Percentiles rank a stretch among this genome's conserved stretches.
phyloP scores from a whole-genome alignment of 257 asterid species.

The Solanum dulcamara region DNA sequence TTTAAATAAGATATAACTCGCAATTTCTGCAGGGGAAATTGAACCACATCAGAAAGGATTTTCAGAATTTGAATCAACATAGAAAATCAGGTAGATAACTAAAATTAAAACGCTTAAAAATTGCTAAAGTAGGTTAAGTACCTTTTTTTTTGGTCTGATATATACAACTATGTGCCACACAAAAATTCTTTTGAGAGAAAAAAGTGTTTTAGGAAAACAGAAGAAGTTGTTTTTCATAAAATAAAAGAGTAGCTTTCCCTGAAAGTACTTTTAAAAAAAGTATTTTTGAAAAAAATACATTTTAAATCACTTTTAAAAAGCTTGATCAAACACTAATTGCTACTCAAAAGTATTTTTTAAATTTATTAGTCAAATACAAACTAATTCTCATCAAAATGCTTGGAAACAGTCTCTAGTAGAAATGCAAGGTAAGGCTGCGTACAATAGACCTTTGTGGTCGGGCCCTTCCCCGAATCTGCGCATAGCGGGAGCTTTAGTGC shows the following conservation, averaged over 20 bases:
- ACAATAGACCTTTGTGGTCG: no score
- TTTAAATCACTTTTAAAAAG: not conserved
- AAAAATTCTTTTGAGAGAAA: not conserved
- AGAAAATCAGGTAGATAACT: not conserved
- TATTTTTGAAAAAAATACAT: not conserved
- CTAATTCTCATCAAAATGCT: not conserved
- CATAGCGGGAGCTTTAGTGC: no score
- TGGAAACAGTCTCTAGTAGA: no score
- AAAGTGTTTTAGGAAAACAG: no score
- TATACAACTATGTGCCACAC: not conserved
- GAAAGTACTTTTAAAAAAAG: not conserved
- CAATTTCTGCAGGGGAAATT: slow-evolving; percentile 76
- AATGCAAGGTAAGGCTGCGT: no score
- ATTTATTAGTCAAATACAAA: no score
- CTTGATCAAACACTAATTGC: not conserved
- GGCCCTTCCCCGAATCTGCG: no score
- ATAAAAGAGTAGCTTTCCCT: no score
- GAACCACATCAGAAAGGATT: slow-evolving; percentile 87
- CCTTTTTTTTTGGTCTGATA: not conserved
- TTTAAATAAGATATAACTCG: slow-evolving; percentile 71
- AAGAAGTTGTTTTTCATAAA: not conserved
- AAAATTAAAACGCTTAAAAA: not conserved
- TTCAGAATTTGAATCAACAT: slow-evolving; percentile 80
- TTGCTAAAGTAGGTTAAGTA: not conserved
- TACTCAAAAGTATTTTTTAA: no score